phyloP scores from a whole-genome alignment of 2,329 filamentous ascomycete genomes.

The Trichoderma atroviride region DNA sequence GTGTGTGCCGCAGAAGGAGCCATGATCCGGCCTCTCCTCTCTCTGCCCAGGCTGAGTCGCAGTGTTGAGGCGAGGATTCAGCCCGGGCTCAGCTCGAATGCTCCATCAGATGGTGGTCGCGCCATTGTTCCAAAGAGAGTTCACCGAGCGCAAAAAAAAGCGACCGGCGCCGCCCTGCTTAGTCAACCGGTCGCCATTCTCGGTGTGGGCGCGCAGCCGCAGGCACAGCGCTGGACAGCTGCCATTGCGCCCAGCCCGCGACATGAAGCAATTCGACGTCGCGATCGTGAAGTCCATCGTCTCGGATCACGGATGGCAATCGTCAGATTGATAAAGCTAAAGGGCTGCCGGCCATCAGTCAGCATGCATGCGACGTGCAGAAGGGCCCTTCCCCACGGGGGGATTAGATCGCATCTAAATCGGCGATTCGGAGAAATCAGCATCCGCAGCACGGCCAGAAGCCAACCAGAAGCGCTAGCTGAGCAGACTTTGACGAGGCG shows the following conservation, averaged over 20 bases:
- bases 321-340: conserved; percentile 10
- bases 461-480: conserved; percentile 1
- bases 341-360: not conserved
- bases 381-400: conserved; percentile 15
- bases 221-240: not conserved
- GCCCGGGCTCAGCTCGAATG: not conserved
- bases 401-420: conserved; percentile 15
- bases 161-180: conserved; percentile 15
- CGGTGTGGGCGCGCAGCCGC: conserved; percentile 1
- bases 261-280: not conserved
- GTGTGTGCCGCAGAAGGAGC: conserved; percentile 40
- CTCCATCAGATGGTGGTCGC: conserved; percentile 1
- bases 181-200: conserved; percentile 15
- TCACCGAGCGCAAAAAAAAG: conserved; percentile 24
- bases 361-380: conserved; percentile 9
- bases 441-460: not conserved
- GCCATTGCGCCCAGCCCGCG: not conserved
- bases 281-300: not conserved
- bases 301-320: not conserved
- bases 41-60: not conserved
- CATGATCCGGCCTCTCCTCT: conserved; percentile 32
- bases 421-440: conserved; percentile 26
- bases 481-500: conserved; percentile 1
- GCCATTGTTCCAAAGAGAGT: conserved; percentile 3
- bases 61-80: not conserved